Evolutionary conservation across 495 filamentous ascomycete species (phyloP), one percentile per base, ranked within the genome.

Genomic region (Penicillium odoratum): DNA sequence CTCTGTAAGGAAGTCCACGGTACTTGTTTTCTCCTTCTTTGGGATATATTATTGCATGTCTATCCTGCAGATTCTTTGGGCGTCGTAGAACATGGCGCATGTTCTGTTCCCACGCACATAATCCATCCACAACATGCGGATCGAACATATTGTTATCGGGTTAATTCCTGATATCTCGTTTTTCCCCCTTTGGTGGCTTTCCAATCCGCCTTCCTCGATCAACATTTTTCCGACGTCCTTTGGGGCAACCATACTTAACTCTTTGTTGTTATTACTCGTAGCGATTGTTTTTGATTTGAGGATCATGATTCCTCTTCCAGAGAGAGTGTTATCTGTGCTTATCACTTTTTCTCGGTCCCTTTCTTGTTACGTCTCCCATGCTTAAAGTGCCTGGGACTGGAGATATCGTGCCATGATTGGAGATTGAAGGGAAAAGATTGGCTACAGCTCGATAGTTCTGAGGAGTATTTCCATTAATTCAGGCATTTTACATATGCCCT

Each of bases 1-100:
- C 94, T 61, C 82, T 98, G 57, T 98, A 73, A 59, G 64, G 60
- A 58, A 48, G 13, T 48, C 28, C 50, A 42, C 45, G 40, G 21
- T 55, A 55, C 43, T 46, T 34, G 46, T 44, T 55, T 53, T 59
- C 58, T 63, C 48, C 57, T 64, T 66, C 55, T 48, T 60, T 57
- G 61, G 64, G 50, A 63, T 53, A 69, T 69, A 66, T 69, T 63
- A 54, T 65, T 62, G 61, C 67, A 65, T 69, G 67, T 36, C 53
- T 62, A 69, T 59, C 51, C n/a, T 67, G 58, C 66, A 67, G 54
- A 61, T 63, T 61, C 53, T 62, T 64, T 51, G 61, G 57, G 56
- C 53, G 52, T 59, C 30, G 48, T 16, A 31, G 30, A 56, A 47
- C 47, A 57, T 61, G 52, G 44, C 18, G 25, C 46, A 40, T 48